These are phyloP conservation scores for Fomitopsis pulvina DNA, from an alignment of 768 basidiomycete genomes.

Conservation along the genomic window DNA sequence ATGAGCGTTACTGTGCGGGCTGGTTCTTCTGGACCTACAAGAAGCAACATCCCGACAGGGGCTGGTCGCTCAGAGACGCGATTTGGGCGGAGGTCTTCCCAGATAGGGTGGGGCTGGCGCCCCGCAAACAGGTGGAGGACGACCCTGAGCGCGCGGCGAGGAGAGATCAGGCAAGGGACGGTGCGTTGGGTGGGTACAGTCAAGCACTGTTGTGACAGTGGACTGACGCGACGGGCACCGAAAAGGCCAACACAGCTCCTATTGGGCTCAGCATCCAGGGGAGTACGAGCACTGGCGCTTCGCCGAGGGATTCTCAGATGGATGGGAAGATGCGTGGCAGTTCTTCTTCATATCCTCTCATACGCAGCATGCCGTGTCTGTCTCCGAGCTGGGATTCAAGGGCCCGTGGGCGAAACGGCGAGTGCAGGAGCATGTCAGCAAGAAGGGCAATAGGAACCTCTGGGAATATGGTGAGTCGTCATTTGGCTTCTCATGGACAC, in stretches of 20 bases:
- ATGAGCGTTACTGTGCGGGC: conserved; percentile 57
- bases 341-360: conserved; percentile 36
- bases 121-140: conserved; percentile 6
- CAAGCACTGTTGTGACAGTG: not conserved
- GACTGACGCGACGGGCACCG: not conserved
- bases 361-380: conserved; percentile 13
- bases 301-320: conserved; percentile 52
- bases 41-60: conserved; percentile 63
- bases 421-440: conserved; percentile 35
- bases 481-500: not conserved
- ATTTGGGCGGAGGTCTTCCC: conserved; percentile 59
- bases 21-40: conserved; percentile 87
- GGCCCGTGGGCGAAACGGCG: conserved; percentile 50
- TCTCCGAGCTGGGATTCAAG: conserved; percentile 59
- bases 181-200: conserved; percentile 22
- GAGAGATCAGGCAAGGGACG: conserved; percentile 19
- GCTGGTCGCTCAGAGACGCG: conserved; percentile 71
- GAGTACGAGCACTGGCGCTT: conserved; percentile 66
- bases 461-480: conserved; percentile 58
- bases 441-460: conserved; percentile 35
- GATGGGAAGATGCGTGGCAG: conserved; percentile 65
- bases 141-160: conserved; percentile 35
- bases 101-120: conserved; percentile 14
- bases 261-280: conserved; percentile 47
- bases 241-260: conserved; percentile 30